Conservation (phyloP, 495 filamentous ascomycete genomes). For the Melanomma pulvis-pyrius region DNA sequence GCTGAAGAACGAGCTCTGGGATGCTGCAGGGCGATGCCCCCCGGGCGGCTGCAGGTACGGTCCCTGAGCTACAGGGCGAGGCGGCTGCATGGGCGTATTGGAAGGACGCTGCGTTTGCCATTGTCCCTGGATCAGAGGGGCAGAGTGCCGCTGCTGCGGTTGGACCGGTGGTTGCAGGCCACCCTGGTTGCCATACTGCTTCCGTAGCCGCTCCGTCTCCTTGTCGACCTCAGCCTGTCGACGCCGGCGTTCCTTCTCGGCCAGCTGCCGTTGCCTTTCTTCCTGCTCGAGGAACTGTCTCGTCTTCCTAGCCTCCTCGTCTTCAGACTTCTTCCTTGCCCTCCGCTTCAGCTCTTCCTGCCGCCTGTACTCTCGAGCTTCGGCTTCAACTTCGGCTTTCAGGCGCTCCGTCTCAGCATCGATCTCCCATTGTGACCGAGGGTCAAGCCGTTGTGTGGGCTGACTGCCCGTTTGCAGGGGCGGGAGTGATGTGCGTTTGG, state of each 20-base stretch:
- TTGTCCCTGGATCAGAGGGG: constrained; percentile 23
- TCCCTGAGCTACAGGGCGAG: constrained; percentile 15
- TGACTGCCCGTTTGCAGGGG: constrained; percentile 35
- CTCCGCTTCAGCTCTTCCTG: constrained; percentile 27
- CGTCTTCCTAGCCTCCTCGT: constrained; percentile 31
- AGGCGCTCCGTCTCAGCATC: constrained; percentile 67
- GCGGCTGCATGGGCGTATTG: constrained; percentile 7
- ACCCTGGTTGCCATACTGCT: constrained; percentile 65
- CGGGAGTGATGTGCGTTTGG: constrained; percentile 38
- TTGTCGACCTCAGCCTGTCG: constrained; percentile 74
- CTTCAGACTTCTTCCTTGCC: constrained; percentile 25
- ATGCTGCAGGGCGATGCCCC: constrained; percentile 5
- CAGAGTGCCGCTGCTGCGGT: constrained; percentile 30
- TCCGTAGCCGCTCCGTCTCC: constrained; percentile 81
- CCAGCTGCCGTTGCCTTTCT: constrained; percentile 38
- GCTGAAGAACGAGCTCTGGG: constrained; percentile 35
- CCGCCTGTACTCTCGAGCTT: constrained; percentile 49
- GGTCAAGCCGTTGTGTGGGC: constrained; percentile 48
- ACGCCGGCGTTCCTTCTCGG: constrained; percentile 58
- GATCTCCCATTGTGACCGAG: constrained; percentile 59
- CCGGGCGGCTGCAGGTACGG: constrained; percentile 34
- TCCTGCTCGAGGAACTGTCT: constrained; percentile 65
- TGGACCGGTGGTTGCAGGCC: constrained; percentile 17
- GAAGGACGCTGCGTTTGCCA: constrained; percentile 6
- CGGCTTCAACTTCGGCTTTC: constrained; percentile 68